Conservation (phyloP, 1,139 yeast genomes). For the Lodderomyces jiufengensis region DNA sequence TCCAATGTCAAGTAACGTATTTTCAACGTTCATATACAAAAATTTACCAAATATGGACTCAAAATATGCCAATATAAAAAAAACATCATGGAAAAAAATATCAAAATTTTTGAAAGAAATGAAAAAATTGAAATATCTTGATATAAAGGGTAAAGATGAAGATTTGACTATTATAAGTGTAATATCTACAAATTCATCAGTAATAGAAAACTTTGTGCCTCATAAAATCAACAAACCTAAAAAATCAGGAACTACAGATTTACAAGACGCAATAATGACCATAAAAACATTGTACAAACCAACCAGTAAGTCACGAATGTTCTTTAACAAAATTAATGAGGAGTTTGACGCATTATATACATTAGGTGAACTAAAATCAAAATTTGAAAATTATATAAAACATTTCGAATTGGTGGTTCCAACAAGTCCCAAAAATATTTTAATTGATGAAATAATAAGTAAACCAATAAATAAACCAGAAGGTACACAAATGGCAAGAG, state of each 20-base stretch:
- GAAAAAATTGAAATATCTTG: constrained; percentile 68
- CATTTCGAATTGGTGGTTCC: constrained; percentile 41
- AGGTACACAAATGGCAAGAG: constrained; percentile 36
- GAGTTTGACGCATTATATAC: constrained; percentile 44
- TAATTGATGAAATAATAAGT: constrained; percentile 46
- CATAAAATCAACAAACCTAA: constrained; percentile 44
- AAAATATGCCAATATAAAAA: constrained; percentile 63
- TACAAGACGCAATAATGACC: constrained; percentile 3
- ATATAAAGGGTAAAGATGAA: constrained; percentile 71
- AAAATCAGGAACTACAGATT: constrained; percentile 5
- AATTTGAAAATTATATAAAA: constrained; percentile 56
- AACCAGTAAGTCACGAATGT: constrained; percentile 42
- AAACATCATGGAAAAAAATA: constrained; percentile 86
- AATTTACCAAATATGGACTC: constrained; percentile 63
- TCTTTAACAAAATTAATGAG: constrained; percentile 46
- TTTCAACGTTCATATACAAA: constrained; percentile 62
- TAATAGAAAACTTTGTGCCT: constrained; percentile 58
- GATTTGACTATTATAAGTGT: constrained; percentile 57
- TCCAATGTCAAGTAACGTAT: constrained; percentile 68
- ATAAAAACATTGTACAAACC: constrained; percentile 38
- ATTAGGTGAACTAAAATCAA: constrained; percentile 48
- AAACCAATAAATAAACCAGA: constrained; percentile 23
- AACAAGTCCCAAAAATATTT: constrained; percentile 47
- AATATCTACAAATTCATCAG: constrained; percentile 43
- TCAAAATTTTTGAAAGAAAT: constrained; percentile 80